These are phyloP conservation scores for Blakeslea trispora DNA, from an alignment of 371 early-diverging fungal genomes.

Conservation along the genomic window DNA sequence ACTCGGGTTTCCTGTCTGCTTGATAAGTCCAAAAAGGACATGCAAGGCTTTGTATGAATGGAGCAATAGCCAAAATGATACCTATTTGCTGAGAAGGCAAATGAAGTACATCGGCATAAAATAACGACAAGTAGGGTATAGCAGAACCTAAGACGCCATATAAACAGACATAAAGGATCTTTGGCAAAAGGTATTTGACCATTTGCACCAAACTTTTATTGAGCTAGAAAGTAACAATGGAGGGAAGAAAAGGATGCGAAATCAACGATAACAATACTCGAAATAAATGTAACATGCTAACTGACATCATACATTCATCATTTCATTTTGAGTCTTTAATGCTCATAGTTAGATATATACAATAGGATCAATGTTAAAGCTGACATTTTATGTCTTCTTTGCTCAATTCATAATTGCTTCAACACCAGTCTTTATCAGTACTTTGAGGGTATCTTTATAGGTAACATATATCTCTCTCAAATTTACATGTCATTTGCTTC, in stretches of 20 bases:
- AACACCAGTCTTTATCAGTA: too few relatives aligned
- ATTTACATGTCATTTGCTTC: too few relatives aligned
- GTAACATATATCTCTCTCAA: too few relatives aligned
- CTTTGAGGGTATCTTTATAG: too few relatives aligned
- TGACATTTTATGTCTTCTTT: too few relatives aligned
- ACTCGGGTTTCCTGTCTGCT: slow-evolving; percentile 35
- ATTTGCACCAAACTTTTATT: not conserved
- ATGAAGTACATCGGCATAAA: slow-evolving; percentile 36
- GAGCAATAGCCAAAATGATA: slow-evolving; percentile 41
- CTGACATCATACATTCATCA: not conserved
- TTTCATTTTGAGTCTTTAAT: not conserved
- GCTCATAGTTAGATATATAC: not conserved
- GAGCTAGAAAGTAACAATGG: too few relatives aligned
- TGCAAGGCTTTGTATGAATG: slow-evolving; percentile 41
- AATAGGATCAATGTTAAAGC: not conserved
- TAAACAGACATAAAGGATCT: slow-evolving; percentile 37
- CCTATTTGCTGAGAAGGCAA: slow-evolving; percentile 44
- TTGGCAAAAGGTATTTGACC: slow-evolving; percentile 30
- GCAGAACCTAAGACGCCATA: slow-evolving; percentile 44
- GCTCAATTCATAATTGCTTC: too few relatives aligned
- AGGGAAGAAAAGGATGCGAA: not conserved
- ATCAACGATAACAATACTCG: not conserved
- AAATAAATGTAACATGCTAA: not conserved
- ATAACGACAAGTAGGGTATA: slow-evolving; percentile 40
- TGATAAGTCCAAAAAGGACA: slow-evolving; percentile 48